These are phyloP conservation scores for Penicillium coffeae DNA, from an alignment of 495 filamentous ascomycete genomes.

Conservation along the genomic window DNA sequence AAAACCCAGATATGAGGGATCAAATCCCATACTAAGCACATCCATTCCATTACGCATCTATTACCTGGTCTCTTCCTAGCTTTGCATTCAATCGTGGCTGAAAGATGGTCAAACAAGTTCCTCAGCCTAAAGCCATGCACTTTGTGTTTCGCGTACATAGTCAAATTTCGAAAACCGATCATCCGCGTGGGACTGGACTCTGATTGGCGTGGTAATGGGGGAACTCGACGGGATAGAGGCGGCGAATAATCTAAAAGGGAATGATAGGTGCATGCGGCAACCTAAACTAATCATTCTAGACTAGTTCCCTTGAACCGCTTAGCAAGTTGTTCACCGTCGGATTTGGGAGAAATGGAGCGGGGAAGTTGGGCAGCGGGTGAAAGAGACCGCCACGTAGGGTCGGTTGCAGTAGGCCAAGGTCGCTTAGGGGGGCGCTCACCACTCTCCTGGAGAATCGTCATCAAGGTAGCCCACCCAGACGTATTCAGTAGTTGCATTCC, in stretches of 20 bases:
- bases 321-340: constrained; percentile 77
- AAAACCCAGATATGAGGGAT: too few species aligned
- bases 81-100: too few species aligned
- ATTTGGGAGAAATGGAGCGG: constrained; percentile 42
- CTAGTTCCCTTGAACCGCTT: constrained; percentile 98
- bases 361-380: constrained; percentile 25
- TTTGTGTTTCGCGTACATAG: too few species aligned
- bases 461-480: constrained; percentile 86
- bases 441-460: constrained; percentile 89
- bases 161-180: too few species aligned
- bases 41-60: too few species aligned
- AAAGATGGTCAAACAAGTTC: too few species aligned
- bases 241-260: constrained; percentile 1
- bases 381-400: constrained; percentile 25
- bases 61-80: too few species aligned
- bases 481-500: constrained; percentile 77
- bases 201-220: too few species aligned
- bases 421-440: constrained; percentile 94
- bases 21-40: too few species aligned
- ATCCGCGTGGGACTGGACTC: too few species aligned
- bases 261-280: constrained; percentile 8
- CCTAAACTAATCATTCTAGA: constrained; percentile 55
- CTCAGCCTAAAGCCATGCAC: too few species aligned
- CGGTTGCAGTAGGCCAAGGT: constrained; percentile 49
- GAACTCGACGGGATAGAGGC: too few species aligned